Conservation (phyloP, 306 rosid species). For the Corylus avellana region DNA sequence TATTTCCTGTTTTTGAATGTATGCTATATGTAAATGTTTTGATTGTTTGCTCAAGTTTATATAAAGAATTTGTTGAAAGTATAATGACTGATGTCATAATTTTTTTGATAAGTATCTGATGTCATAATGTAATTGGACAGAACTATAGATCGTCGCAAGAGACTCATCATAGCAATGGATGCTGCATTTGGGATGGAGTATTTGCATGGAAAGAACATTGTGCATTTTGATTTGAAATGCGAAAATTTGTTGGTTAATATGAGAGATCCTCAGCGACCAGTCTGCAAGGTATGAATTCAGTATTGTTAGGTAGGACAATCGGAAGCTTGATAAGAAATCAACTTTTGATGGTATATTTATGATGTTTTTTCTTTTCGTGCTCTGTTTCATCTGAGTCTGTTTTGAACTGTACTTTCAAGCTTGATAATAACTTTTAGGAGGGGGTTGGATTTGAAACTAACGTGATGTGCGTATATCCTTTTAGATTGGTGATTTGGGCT, state of each 20-base stretch:
- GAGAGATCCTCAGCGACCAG: conserved; percentile 98
- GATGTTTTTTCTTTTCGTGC: neutral
- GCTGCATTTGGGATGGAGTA: conserved; percentile 99
- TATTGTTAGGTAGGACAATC: neutral
- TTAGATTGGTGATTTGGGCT: conserved; percentile 98
- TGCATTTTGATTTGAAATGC: conserved; percentile 98
- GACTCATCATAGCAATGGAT: conserved; percentile 98
- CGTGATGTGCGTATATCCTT: conserved; percentile 23
- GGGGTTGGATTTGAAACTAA: conserved; percentile 27
- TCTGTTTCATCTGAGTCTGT: neutral
- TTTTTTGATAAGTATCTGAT: conserved; percentile 14
- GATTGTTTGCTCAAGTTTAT: conserved; percentile 13
- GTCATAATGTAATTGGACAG: conserved; percentile 47
- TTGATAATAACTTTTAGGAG: neutral
- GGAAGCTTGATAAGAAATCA: neutral
- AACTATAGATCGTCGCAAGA: conserved; percentile 97
- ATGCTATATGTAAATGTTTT: conserved; percentile 19
- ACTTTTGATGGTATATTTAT: neutral
- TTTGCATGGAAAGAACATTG: conserved; percentile 91
- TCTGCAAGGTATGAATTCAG: conserved; percentile 76
- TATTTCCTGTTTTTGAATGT: conserved; percentile 13
- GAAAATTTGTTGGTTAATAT: conserved; percentile 94
- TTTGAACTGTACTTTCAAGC: neutral
- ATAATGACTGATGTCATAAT: conserved; percentile 20
- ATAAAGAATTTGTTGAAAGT: neutral